Conservation (phyloP, 2,329 filamentous ascomycete species). For the Uncinocarpus reesii region DNA sequence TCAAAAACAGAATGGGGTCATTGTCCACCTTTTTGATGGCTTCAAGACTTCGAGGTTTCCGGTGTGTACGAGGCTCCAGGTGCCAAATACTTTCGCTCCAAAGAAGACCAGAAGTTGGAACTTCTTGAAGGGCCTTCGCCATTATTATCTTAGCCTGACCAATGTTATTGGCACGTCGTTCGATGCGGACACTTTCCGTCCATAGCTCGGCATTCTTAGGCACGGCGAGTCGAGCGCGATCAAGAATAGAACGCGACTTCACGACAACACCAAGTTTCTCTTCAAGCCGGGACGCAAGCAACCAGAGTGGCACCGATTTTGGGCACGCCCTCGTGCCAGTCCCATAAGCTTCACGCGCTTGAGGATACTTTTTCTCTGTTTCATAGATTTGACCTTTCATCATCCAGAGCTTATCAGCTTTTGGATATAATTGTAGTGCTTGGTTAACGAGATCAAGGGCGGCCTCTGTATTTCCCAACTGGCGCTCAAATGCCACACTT, state of each 20-base stretch:
- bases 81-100: constrained; percentile 96
- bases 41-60: constrained; percentile 81
- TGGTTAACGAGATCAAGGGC: constrained; percentile 81
- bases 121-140: constrained; percentile 85
- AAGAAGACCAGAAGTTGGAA: constrained; percentile 73
- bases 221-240: constrained; percentile 76
- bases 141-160: constrained; percentile 82
- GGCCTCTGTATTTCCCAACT: constrained; percentile 65
- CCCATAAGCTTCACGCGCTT: constrained; percentile 81
- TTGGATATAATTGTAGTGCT: constrained; percentile 75
- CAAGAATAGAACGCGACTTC: constrained; percentile 87
- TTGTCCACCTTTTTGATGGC: constrained; percentile 96
- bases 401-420: constrained; percentile 87
- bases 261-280: constrained; percentile 73
- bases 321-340: constrained; percentile 81
- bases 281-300: constrained; percentile 79
- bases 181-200: constrained; percentile 87
- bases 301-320: constrained; percentile 75
- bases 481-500: constrained; percentile 83
- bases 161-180: constrained; percentile 67
- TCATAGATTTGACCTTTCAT: constrained; percentile 98
- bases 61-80: constrained; percentile 80
- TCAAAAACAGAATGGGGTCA: constrained; percentile 78
- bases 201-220: constrained; percentile 78
- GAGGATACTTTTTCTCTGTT: constrained; percentile 62